A percentile compares a stretch with the other conserved stretches of the same genome.
These are phyloP conservation scores for Geranomyces michiganensis DNA, from an alignment of 192 early-diverging fungal species.

Conservation along the genomic window DNA sequence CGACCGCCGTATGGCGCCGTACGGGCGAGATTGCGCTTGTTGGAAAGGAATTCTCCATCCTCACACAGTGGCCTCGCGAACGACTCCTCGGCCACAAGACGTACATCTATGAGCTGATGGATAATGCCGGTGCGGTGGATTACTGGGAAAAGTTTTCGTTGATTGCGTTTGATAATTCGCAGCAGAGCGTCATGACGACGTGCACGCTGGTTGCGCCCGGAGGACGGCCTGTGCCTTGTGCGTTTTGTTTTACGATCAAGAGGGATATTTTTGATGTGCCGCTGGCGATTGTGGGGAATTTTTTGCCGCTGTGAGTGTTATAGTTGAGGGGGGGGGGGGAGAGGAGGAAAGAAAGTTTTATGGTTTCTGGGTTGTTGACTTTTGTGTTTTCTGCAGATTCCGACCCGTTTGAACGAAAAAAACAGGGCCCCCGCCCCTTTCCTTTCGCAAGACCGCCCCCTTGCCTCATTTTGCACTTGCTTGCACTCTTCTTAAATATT, in stretches of 20 bases:
- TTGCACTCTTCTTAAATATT: too few relatives aligned
- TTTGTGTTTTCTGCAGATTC: too few relatives aligned
- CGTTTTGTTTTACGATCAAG: conserved; percentile 96
- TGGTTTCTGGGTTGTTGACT: too few relatives aligned
- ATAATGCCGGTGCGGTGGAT: conserved; percentile 85
- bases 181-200: conserved; percentile 86
- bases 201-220: conserved; percentile 79
- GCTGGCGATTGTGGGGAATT: conserved; percentile 56
- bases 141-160: conserved; percentile 95
- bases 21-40: conserved; percentile 94
- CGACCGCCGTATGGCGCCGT: conserved; percentile 95
- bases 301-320: conserved; percentile 46
- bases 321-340: too few relatives aligned
- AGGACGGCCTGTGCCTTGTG: conserved; percentile 77
- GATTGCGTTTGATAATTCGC: conserved; percentile 91
- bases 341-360: too few relatives aligned
- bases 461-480: too few relatives aligned
- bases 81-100: conserved; percentile 75
- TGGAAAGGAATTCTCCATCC: conserved; percentile 92
- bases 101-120: conserved; percentile 93
- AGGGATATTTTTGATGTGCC: conserved; percentile 96
- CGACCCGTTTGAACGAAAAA: too few relatives aligned
- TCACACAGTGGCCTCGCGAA: conserved; percentile 91
- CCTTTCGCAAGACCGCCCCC: too few relatives aligned
- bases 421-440: too few relatives aligned